Evolutionary conservation across 2,329 filamentous ascomycete species (phyloP), one percentile per base, ranked within the genome.

Genomic region (Penicillium sp.): DNA sequence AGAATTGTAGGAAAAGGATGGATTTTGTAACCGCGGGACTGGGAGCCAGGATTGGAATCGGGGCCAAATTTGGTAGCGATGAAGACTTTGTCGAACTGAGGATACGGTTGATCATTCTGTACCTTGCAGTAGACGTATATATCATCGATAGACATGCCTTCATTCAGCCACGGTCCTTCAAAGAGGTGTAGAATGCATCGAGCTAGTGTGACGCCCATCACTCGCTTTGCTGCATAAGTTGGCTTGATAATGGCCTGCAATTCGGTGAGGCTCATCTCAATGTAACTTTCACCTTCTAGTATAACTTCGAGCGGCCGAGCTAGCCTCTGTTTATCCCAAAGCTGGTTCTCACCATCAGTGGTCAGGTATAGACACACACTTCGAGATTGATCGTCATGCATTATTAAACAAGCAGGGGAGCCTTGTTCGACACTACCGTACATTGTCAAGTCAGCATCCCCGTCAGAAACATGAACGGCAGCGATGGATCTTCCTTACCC

Each of bases 1-100:
- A 60, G 49, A n/a, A 60, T 60, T 2, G 52, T 53, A 1, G 58
- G 58, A 32, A 60, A 60, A 3, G 55, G 55, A 27, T 60, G 58
- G 14, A 60, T 50, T 9, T 39, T 56, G 46, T 56, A 60, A 7
- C 31, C 31, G 31, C 31, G 31, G 4, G 31, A 2, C 4, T 14
- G 31, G 13, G 31, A 2, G 5, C 10, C 10, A 11, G 2, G 31
- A 11, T 34, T 11, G 10, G 11, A 5, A 14, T 34, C 31, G 8
- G 10, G 31, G 31, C 31, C 31, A 9, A 34, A 34, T 14, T 34
- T 34, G 10, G 31, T 34, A 5, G 31, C 31, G 31, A 38, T 16
- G 38, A 59, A 59, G n/a, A 59, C 43, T 36, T 58, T 60, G 43
- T 58, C 52, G 29, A 60, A 60, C 6, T 53, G 9, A 7, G 58